Conservation (phyloP, 1,284 basidiomycete genomes). For the Pyrrhoderma noxium region DNA sequence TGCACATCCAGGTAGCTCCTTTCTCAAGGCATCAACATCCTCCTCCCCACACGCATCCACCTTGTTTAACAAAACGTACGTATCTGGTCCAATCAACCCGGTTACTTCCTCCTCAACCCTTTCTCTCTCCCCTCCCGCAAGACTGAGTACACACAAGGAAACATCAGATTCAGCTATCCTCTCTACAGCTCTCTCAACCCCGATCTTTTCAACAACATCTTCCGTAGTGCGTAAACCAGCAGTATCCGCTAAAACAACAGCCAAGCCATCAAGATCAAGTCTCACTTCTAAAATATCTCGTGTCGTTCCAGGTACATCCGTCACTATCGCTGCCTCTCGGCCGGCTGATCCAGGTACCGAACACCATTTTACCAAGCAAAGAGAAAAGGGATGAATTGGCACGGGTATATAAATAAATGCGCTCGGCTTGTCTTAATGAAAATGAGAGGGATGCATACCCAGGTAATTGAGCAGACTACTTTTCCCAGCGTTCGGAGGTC, state of each 20-base stretch:
- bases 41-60: slow-evolving; percentile 40
- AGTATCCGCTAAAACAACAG: slow-evolving; percentile 76
- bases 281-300: slow-evolving; percentile 78
- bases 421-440: no score
- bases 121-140: slow-evolving; percentile 39
- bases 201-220: slow-evolving; percentile 78
- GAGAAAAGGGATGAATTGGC: not conserved
- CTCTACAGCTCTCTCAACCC: slow-evolving; percentile 62
- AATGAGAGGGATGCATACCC: no score
- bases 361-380: no score
- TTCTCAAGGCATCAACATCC: not conserved
- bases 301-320: slow-evolving; percentile 80
- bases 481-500: slow-evolving; percentile 61
- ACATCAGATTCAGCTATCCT: slow-evolving; percentile 64
- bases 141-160: slow-evolving; percentile 70
- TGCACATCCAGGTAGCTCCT: not conserved
- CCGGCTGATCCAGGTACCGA: slow-evolving; percentile 45
- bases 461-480: slow-evolving; percentile 30
- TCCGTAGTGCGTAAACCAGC: slow-evolving; percentile 70
- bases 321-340: slow-evolving; percentile 84
- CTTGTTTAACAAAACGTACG: slow-evolving; percentile 71
- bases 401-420: not conserved
- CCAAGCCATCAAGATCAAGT: slow-evolving; percentile 80
- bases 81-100: slow-evolving; percentile 41
- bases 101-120: slow-evolving; percentile 32